A percentile compares a stretch with the other conserved stretches of the same genome.
Evolutionary conservation across 1,139 yeast species (phyloP).

Genomic region (Chernovozyma sophiae-reginae): DNA sequence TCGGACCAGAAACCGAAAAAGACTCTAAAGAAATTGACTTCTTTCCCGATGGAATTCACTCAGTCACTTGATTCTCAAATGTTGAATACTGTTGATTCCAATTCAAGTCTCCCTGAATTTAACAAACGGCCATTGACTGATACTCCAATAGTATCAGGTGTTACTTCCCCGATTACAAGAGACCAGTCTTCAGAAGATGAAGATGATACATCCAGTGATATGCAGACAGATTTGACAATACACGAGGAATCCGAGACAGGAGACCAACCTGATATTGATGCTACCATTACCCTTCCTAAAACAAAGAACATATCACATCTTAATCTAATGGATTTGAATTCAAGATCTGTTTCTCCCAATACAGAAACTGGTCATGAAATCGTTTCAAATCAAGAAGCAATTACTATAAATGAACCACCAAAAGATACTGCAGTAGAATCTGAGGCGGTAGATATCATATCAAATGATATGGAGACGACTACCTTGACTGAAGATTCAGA

Average conservation of each 20-base stretch:
- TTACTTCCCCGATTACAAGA: slow-evolving; percentile 47
- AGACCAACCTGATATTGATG: not conserved
- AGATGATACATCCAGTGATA: slow-evolving; percentile 6
- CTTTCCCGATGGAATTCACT: slow-evolving; percentile 20
- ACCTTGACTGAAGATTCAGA: slow-evolving; percentile 11
- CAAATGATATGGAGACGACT: not conserved
- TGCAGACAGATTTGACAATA: not conserved
- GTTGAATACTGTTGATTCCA: slow-evolving; percentile 11
- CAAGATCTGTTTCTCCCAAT: slow-evolving; percentile 7
- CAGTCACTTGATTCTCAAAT: slow-evolving; percentile 29
- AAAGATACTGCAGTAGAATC: not conserved
- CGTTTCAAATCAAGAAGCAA: not conserved
- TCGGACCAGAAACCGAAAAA: slow-evolving; percentile 1
- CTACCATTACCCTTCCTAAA: slow-evolving; percentile 12
- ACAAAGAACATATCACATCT: slow-evolving; percentile 43
- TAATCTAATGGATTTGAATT: slow-evolving; percentile 32
- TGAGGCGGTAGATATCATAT: too few relatives aligned
- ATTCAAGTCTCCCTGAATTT: slow-evolving; percentile 48
- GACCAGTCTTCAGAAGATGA: slow-evolving; percentile 31
- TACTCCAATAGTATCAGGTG: slow-evolving; percentile 60
- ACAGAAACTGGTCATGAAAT: not conserved
- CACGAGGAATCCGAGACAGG: not conserved
- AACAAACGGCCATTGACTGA: slow-evolving; percentile 68
- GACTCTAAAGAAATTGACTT: slow-evolving; percentile 10
- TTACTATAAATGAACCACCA: not conserved